A percentile compares a stretch with the other conserved stretches of the same genome.
Evolutionary conservation across 2,329 filamentous ascomycete species (phyloP).

Genomic region (Dactylellina drechsleri): DNA sequence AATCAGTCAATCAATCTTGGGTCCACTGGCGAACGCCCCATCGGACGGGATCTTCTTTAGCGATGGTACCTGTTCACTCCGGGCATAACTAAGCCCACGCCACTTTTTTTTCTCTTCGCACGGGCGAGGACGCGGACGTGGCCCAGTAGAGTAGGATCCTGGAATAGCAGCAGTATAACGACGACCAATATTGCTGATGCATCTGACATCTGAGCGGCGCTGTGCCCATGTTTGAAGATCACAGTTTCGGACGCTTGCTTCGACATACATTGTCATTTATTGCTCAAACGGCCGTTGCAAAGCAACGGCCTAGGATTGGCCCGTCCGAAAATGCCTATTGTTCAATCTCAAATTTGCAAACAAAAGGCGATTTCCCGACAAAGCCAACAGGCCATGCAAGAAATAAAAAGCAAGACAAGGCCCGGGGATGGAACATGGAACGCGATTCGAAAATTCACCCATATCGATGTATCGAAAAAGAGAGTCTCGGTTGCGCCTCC

Average conservation of each 20-base stretch:
- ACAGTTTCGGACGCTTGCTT: conserved; percentile 12
- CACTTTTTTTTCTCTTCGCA: conserved; percentile 28
- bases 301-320: conserved; percentile 11
- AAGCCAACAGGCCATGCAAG: conserved; percentile 19
- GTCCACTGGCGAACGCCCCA: conserved; percentile 3
- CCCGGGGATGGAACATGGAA: not conserved
- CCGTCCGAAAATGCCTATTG: conserved; percentile 31
- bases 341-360: conserved; percentile 7
- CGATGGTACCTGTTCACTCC: not conserved
- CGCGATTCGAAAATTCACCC: no score
- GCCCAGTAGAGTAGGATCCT: not conserved
- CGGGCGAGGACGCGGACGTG: conserved; percentile 17
- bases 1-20: not conserved
- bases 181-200: not conserved
- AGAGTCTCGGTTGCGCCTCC: no score
- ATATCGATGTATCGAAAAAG: no score
- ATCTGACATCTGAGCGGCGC: not conserved
- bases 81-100: conserved; percentile 11
- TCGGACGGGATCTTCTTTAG: conserved; percentile 14
- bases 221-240: conserved; percentile 32
- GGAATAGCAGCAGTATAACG: no score
- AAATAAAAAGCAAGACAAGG: conserved; percentile 18
- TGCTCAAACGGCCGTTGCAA: no score
- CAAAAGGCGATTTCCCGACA: conserved; percentile 30
- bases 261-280: not conserved